A percentile compares a stretch with the other conserved stretches of the same genome.
Conservation (phyloP, 1,139 yeast genomes). For the Yamadazyma jaroonii region DNA sequence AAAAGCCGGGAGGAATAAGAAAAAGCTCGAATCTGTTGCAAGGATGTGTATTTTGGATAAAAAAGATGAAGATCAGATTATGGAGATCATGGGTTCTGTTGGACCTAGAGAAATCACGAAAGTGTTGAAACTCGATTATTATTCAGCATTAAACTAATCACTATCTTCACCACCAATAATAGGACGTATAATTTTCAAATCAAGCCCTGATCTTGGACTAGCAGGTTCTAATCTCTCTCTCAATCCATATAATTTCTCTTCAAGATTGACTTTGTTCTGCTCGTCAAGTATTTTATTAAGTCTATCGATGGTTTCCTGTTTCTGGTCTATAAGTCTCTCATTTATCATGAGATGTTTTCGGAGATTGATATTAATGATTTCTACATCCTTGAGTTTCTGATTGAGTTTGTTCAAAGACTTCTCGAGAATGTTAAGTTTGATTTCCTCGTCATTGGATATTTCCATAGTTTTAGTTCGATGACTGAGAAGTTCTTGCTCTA, state of each 20-base stretch:
- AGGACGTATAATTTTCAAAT: constrained; percentile 64
- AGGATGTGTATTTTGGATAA: constrained; percentile 46
- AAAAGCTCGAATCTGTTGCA: constrained; percentile 43
- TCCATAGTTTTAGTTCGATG: constrained; percentile 36
- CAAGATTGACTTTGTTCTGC: constrained; percentile 53
- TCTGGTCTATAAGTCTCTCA: constrained; percentile 56
- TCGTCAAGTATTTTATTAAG: constrained; percentile 52
- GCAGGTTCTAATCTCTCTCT: constrained; percentile 12
- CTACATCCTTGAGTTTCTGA: constrained; percentile 40
- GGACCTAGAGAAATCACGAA: constrained; percentile 32
- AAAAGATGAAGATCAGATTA: constrained; percentile 19
- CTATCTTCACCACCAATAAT: constrained; percentile 50
- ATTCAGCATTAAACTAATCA: constrained; percentile 12
- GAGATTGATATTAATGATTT: constrained; percentile 35
- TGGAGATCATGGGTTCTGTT: constrained; percentile 1
- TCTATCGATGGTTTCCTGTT: constrained; percentile 57
- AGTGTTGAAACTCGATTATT: constrained; percentile 28
- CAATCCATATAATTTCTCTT: constrained; percentile 36
- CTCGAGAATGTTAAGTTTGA: constrained; percentile 36
- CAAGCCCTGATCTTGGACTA: constrained; percentile 44
- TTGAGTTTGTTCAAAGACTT: constrained; percentile 36
- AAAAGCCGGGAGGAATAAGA: constrained; percentile 39
- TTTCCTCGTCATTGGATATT: constrained; percentile 46
- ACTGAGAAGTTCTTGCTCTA: constrained; percentile 36
- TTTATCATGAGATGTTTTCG: constrained; percentile 49